A percentile compares a stretch with the other conserved stretches of the same genome.
Conservation (phyloP, 2,329 filamentous ascomycete genomes). For the Paracamarosporium sp. region DNA sequence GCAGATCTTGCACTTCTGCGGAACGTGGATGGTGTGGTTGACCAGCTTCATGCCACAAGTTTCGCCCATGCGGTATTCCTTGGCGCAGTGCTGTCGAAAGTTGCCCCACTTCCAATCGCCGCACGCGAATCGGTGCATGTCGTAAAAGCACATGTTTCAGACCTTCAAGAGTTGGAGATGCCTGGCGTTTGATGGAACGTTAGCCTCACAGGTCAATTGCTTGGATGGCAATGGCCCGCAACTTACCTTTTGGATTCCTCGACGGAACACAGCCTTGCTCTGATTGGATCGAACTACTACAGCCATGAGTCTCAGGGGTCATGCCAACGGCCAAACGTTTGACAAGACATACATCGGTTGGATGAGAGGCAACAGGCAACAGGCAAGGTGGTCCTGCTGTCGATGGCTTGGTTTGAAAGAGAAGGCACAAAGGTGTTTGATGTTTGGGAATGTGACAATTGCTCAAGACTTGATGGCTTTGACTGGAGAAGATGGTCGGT, state of each 20-base stretch:
- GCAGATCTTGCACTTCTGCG: slow-evolving; percentile 80
- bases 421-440: slow-evolving; percentile 27
- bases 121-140: slow-evolving; percentile 84
- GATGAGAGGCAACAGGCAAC: slow-evolving; percentile 28
- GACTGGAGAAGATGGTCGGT: slow-evolving; percentile 35
- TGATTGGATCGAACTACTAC: slow-evolving; percentile 32
- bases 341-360: slow-evolving; percentile 42
- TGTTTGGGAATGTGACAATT: slow-evolving; percentile 40
- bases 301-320: slow-evolving; percentile 39
- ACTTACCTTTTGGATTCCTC: slow-evolving; percentile 35
- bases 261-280: slow-evolving; percentile 25
- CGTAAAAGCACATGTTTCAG: slow-evolving; percentile 89
- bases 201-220: slow-evolving; percentile 32
- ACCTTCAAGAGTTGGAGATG: slow-evolving; percentile 35
- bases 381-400: slow-evolving; percentile 13
- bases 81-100: slow-evolving; percentile 91
- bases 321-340: slow-evolving; percentile 25
- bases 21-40: slow-evolving; percentile 71
- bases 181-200: slow-evolving; percentile 35
- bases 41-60: slow-evolving; percentile 94
- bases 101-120: slow-evolving; percentile 94
- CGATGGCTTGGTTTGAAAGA: slow-evolving; percentile 22
- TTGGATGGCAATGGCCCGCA: slow-evolving; percentile 34
- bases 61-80: slow-evolving; percentile 94
- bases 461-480: slow-evolving; percentile 29